A percentile compares a stretch with the other conserved stretches of the same genome.
Conservation (phyloP, 345 rosid genomes). For the Sisymbrium irio region DNA sequence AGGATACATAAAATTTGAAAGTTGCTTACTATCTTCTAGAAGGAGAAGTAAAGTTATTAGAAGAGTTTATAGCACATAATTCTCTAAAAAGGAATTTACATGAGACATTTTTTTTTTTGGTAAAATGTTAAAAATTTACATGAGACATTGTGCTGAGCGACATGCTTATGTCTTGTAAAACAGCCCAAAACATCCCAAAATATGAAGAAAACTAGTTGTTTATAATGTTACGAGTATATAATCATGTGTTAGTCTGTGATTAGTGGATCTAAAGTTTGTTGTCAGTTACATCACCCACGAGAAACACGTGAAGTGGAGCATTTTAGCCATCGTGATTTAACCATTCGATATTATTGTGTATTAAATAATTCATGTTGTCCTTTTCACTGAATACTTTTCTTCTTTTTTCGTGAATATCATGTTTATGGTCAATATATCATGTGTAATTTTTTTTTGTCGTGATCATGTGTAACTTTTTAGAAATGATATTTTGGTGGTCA, state of each 20-base stretch:
- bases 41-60: neutral
- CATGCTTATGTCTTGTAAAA: neutral
- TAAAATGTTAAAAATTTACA: no score
- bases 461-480: neutral
- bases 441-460: neutral
- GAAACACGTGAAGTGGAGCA: slow-evolving; percentile 33
- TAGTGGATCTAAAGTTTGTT: slow-evolving; percentile 2
- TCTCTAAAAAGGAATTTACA: neutral
- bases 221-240: neutral
- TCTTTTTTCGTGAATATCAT: neutral
- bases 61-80: neutral
- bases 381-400: slow-evolving; percentile 25
- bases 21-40: no score
- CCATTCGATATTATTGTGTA: neutral
- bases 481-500: neutral
- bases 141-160: neutral
- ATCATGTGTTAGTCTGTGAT: slow-evolving; percentile 13
- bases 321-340: slow-evolving; percentile 32
- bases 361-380: slow-evolving; percentile 8
- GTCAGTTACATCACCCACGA: slow-evolving; percentile 20
- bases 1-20: no score
- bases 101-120: no score
- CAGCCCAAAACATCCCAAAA: neutral
- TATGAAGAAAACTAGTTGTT: neutral
- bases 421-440: slow-evolving; percentile 1